phyloP scores from a whole-genome alignment of 2,329 filamentous ascomycete genomes.

The Cytospora paraplurivora region DNA sequence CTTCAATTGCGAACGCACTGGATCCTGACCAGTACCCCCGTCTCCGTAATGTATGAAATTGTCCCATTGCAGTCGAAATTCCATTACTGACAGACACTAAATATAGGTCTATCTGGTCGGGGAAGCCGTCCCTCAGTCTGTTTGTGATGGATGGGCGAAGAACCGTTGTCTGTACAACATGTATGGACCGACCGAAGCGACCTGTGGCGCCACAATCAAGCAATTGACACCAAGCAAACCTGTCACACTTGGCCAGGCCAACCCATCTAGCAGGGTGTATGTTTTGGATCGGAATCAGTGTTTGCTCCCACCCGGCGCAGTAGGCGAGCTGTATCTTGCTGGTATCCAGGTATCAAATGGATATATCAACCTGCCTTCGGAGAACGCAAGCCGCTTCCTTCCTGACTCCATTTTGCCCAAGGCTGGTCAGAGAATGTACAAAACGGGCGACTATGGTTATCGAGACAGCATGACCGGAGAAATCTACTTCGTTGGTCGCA shows the following conservation, averaged over 20 bases:
- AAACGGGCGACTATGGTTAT: conserved; percentile 42
- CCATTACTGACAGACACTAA: conserved; percentile 36
- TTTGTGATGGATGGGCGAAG: conserved; percentile 4
- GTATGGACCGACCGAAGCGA: conserved; percentile 8
- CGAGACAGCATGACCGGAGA: conserved; percentile 40
- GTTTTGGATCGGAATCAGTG: conserved; percentile 39
- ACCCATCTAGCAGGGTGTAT: conserved; percentile 42
- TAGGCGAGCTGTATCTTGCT: conserved; percentile 46
- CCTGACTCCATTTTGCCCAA: conserved; percentile 34
- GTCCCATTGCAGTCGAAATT: too few relatives aligned
- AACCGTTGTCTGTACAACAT: conserved; percentile 1
- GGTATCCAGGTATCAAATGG: conserved; percentile 46
- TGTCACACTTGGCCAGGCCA: conserved; percentile 43
- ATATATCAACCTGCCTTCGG: conserved; percentile 41
- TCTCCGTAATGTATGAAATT: too few relatives aligned
- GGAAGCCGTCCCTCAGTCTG: not conserved
- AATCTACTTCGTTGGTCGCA: conserved; percentile 40
- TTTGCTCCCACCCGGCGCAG: conserved; percentile 38
- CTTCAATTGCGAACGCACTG: conserved; percentile 40
- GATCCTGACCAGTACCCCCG: conserved; percentile 39
- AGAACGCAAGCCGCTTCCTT: conserved; percentile 37
- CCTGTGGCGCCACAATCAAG: conserved; percentile 8
- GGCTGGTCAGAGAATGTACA: conserved; percentile 40
- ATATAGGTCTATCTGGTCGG: conserved; percentile 6
- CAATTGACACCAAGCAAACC: conserved; percentile 16